Base-by-base conservation (phyloP, 1,284 basidiomycete genomes). In the Moesziomyces antarcticus region DNA sequence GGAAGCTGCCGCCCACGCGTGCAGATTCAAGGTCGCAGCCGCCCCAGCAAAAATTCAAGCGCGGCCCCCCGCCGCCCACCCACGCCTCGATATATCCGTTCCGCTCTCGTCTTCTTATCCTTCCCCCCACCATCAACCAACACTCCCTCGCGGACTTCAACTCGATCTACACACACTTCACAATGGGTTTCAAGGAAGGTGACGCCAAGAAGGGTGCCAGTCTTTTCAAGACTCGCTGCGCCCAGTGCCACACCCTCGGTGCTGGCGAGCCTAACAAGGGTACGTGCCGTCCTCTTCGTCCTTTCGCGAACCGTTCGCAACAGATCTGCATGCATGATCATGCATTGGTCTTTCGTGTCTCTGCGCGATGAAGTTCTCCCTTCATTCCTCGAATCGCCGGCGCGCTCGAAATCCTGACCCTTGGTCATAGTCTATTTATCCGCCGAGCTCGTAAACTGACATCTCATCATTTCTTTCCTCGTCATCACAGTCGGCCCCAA, bases 171-270 rank as follows among this genome's bases (percentile, higher is more conserved):
- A 51, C 56, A 59, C 46, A 42, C 42, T 30, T 37, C 58, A 80
- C 24, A 55, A 81, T 80, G 79, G 68, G 65, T 42, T 81, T 71
- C 73, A 63, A 71, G 52, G 62, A 64, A 25, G 81, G 81, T 45
- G 81, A 82, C 59, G 60, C 68, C 40, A 80, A 75, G 54, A 82
- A 82, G 75, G 81, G 81, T 51, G 81, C 79, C 20, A 42, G 72
- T 70, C 75, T 82, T 52, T 83, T 83, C 80, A 82, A 83, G 89
- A 96, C 93, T 79, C 93, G 95, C 76, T 99, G 96, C 85, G 93
- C 93, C 64, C 94, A 97, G 86, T 99, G 96, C 88, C 96, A 99
- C 87, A 98, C 94, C 77, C 86, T 93, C 79, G 93, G 88, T 78
- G 87, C 89, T 78, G 92, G 93, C 75, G 95, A 91, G 79, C 87